Base-by-base conservation (phyloP, 306 rosid species). In the Prinsepia uniflora region DNA sequence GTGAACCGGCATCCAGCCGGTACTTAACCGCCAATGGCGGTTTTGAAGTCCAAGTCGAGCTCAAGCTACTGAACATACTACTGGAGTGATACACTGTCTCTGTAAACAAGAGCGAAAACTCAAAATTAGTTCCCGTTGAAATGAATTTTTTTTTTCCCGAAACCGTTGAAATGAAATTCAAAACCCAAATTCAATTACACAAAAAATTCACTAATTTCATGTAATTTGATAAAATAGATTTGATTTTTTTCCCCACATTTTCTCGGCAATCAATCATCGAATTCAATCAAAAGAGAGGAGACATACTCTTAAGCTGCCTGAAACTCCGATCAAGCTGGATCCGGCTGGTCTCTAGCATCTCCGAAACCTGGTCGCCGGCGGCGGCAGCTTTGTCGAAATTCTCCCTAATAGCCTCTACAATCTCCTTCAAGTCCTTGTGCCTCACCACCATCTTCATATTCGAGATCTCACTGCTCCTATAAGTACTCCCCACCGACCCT, bases 41-140 rank as follows among this genome's bases (percentile, higher is more conserved):
- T 67, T 95, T 95, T 6, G 97, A 95, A 41, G 96, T 84, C 99
- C 99, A 95, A 71, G 76, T 91, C n/a, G 99, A 95, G 80, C 99
- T 95, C 76, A 95, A 77, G 70, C 70, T 95, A 81, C 99, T 91
- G 65, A 95, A 75, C 72, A 95, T 56, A 55, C 97, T 89, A 70
- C 83, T 91, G 63, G 99, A 95, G 78, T 95, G 99, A 77, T 95
- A 95, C 80, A 95, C 92, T 7, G 97, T 95, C 83, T 91, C 99
- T 95, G 91, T 74, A 76, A 50, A 82, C 48, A 10, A 24, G 3
- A 10, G 36, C 9, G 13, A 22, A 30, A 24, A 56, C 5, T 57
- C 10, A 3, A 9, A 8, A 22, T 61, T 17, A 39, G 36, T 39
- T 61, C 12, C 66, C 5, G 0, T 61, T 61, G 7, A 17, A 18